A percentile compares a stretch with the other conserved stretches of the same genome.
phyloP scores from a whole-genome alignment of 2,329 filamentous ascomycete genomes.

The Exophiala phaeomuriformis region DNA sequence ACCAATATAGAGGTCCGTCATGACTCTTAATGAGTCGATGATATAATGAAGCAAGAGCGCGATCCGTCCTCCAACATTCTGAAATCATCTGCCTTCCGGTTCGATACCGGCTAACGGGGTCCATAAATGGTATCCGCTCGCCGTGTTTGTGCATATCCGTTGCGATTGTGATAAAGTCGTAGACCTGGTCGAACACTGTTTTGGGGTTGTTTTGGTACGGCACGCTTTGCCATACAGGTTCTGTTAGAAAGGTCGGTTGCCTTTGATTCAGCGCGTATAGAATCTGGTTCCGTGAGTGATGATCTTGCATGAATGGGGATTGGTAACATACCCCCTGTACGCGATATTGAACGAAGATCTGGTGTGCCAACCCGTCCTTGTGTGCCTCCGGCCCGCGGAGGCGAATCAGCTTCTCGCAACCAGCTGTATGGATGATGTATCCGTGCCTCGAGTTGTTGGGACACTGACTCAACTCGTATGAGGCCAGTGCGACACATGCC shows the following conservation, averaged over 20 bases:
- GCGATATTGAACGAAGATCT: constrained; percentile 32
- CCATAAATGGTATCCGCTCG: constrained; percentile 16
- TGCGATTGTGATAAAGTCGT: constrained; percentile 30
- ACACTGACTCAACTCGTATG: constrained; percentile 35
- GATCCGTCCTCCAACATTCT: constrained; percentile 30
- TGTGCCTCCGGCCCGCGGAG: constrained; percentile 32
- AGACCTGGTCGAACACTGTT: constrained; percentile 27
- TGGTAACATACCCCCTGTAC: constrained; percentile 22
- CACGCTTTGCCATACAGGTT: constrained; percentile 29
- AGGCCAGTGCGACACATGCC: constrained; percentile 32
- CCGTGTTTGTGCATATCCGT: constrained; percentile 27
- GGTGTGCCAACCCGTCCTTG: constrained; percentile 30
- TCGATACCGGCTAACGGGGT: constrained; percentile 15
- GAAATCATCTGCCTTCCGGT: constrained; percentile 22
- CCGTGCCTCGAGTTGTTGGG: constrained; percentile 29
- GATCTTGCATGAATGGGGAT: constrained; percentile 6
- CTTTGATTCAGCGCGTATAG: constrained; percentile 28
- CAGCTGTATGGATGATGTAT: constrained; percentile 32
- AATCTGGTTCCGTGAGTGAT: constrained; percentile 27
- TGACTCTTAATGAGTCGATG: constrained; percentile 23
- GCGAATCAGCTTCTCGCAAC: constrained; percentile 31
- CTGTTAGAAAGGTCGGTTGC: constrained; percentile 28
- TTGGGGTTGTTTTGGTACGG: constrained; percentile 31
- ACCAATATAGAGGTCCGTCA: constrained; percentile 31
- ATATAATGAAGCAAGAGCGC: constrained; percentile 27